phyloP scores from a whole-genome alignment of 2,329 filamentous ascomycete genomes.

The Calonectria henricotiae region DNA sequence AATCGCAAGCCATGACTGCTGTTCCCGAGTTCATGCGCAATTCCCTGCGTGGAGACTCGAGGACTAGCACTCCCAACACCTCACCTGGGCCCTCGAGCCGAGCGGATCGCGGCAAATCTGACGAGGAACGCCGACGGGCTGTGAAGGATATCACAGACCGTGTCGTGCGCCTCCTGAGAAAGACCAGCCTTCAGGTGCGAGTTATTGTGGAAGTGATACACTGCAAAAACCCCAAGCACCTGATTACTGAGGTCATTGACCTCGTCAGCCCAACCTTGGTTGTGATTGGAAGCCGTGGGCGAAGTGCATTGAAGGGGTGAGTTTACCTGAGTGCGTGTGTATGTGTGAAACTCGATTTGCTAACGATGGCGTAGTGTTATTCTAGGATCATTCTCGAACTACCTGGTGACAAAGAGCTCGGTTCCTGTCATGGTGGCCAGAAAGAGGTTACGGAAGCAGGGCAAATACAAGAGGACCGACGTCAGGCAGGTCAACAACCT shows the following conservation, averaged over 20 bases:
- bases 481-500: conserved; percentile 88
- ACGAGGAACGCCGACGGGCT: conserved; percentile 85
- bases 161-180: conserved; percentile 88
- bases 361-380: conserved; percentile 79
- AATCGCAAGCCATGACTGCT: conserved; percentile 54
- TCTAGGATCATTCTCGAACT: conserved; percentile 96
- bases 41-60: conserved; percentile 54
- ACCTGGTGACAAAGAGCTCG: conserved; percentile 95
- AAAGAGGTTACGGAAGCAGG: conserved; percentile 90
- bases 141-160: conserved; percentile 88
- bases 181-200: conserved; percentile 92
- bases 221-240: conserved; percentile 96
- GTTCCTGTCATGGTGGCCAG: conserved; percentile 98
- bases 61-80: conserved; percentile 57
- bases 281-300: conserved; percentile 91
- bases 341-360: conserved; percentile 33
- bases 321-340: conserved; percentile 54
- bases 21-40: conserved; percentile 57
- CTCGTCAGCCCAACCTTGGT: conserved; percentile 92
- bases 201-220: conserved; percentile 97
- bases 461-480: conserved; percentile 80
- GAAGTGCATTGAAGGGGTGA: conserved; percentile 94
- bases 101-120: conserved; percentile 73
- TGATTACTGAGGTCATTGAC: conserved; percentile 98
- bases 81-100: conserved; percentile 67